Base-by-base conservation (phyloP, 116 monocot genomes). In the Phalaenopsis hybrid region DNA sequence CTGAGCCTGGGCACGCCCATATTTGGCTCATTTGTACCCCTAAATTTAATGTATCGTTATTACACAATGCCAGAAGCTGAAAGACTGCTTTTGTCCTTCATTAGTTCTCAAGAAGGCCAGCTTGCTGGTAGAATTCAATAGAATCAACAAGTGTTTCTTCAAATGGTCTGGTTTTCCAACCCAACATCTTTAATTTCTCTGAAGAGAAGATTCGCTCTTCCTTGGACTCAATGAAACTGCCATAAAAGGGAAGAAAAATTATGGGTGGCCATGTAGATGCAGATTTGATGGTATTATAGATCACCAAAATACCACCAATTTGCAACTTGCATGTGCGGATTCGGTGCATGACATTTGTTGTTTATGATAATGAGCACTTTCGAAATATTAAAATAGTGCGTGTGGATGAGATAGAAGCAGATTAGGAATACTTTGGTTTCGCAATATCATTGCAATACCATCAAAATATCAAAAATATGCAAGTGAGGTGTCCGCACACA, bases 161-260 rank as follows among this genome's bases (percentile, higher is more conserved):
- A 18, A 81, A 48, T 18, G 57, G 6, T 15, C 81, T 75, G 23
- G 9, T 7, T 44, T 59, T 81, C 81, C 81, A 81, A 2, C 75
- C 81, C 75, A 81, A 20, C 74, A 12, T 75, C 75, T 81, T 81
- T 25, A 81, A 81, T 58, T 81, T 81, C 58, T 74, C 81, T 21
- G 81, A 81, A 57, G 57, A 77, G 17, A 65, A 2, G 10, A n/a
- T 5, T 20, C 1, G 12, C 16, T 23, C 31, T 28, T 16, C 46
- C 11, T 44, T n/a, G n/a, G 44, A 75, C 75, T 84, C 88, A 33
- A 33, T 79, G 74, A 78, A 86, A 33, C 92, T 92, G 84, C 63
- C 46, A 70, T 79, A 21, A 43, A 34, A 17, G 52, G 44, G 44
- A 3, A 43, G 6, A 58, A 79, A n/a, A 18, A 43, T 33, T 51